Base-by-base conservation (phyloP, 108 stramenopile genomes). In the Mediolabrus comicus region DNA sequence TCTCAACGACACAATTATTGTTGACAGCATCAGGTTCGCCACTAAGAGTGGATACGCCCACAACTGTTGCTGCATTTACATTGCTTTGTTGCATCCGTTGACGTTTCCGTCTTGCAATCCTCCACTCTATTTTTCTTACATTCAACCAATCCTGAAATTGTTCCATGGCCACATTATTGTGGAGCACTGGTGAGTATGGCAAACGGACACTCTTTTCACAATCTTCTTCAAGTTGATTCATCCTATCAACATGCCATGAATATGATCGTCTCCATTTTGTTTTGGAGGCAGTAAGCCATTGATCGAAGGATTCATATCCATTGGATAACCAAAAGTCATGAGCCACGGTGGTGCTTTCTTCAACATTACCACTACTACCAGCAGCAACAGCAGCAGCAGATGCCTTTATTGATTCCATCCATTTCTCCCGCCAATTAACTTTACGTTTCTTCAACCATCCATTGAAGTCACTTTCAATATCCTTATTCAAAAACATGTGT, bases 71-170 rank as follows among this genome's bases (percentile, higher is more conserved):
- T n/a, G n/a, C n/a, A n/a, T n/a, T n/a, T n/a, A n/a, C 30, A 38
- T 32, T 2, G 11, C 67, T 66, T 19, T 73, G 19, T 3, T 46
- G 62, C 31, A 41, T 35, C 9, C 85, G 64, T 34, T 86, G 83
- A 46, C 87, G 85, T 54, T 85, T 87, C 52, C 91, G 65, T 43
- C 88, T 77, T 24, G 27, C 27, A 25, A 92, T 57, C 53, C 53
- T 64, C 91, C 91, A 92, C 32, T 92, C 88, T 51, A 83, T 77
- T 60, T 86, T 84, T 16, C 91, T 74, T 0, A 89, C 84, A 26
- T 61, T 67, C 9, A 92, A 63, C 91, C 91, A 92, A 30, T 83
- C 63, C 11, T 56, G 16, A 36, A 92, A 89, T 29, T 84, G 52
- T 0, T 30, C 61, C 32, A 34, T 27, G 30, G 8, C 25, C 6